These are phyloP conservation scores for Leptographium flavum DNA, from an alignment of 2,329 filamentous ascomycete species.

Conservation along the genomic window DNA sequence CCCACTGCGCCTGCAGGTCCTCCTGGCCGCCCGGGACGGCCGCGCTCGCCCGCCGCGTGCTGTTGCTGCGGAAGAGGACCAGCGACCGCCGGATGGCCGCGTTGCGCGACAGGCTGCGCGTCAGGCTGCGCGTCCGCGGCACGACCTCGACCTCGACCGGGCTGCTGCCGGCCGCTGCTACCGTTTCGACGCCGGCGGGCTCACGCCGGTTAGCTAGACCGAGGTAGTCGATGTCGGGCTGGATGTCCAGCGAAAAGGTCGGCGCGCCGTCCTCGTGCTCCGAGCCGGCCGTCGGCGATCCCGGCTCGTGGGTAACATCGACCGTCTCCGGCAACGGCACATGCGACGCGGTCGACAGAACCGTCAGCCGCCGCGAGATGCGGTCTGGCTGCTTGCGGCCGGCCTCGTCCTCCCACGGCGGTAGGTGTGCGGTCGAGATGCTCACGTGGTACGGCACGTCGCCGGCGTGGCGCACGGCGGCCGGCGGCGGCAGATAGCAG, in stretches of 20 bases:
- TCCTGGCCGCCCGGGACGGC: not conserved
- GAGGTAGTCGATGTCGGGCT: slow-evolving; percentile 42
- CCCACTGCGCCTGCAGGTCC: not conserved
- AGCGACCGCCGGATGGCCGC: slow-evolving; percentile 19
- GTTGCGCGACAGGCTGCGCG: slow-evolving; percentile 18
- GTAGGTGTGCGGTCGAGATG: slow-evolving; percentile 26
- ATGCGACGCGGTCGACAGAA: not conserved
- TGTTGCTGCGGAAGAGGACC: slow-evolving; percentile 15
- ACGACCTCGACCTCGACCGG: slow-evolving; percentile 2
- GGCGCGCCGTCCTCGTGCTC: too few species aligned
- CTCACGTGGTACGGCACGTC: slow-evolving; percentile 42
- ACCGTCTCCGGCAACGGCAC: not conserved
- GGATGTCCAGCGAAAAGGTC: slow-evolving; percentile 23
- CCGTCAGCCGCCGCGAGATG: not conserved
- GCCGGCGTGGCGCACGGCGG: slow-evolving; percentile 43
- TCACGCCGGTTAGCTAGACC: slow-evolving; percentile 23
- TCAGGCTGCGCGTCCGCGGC: slow-evolving; percentile 15
- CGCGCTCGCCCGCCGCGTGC: not conserved
- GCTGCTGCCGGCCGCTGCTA: not conserved
- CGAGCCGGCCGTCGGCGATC: too few species aligned
- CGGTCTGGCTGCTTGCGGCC: not conserved
- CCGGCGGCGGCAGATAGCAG: slow-evolving; percentile 41
- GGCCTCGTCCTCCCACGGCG: slow-evolving; percentile 28
- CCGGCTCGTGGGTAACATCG: too few species aligned
- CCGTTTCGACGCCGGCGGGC: slow-evolving; percentile 6